Evolutionary conservation across 2,329 filamentous ascomycete species (phyloP), one percentile per base, ranked within the genome.

Genomic region (Stagonosporopsis chrysanthemi): DNA sequence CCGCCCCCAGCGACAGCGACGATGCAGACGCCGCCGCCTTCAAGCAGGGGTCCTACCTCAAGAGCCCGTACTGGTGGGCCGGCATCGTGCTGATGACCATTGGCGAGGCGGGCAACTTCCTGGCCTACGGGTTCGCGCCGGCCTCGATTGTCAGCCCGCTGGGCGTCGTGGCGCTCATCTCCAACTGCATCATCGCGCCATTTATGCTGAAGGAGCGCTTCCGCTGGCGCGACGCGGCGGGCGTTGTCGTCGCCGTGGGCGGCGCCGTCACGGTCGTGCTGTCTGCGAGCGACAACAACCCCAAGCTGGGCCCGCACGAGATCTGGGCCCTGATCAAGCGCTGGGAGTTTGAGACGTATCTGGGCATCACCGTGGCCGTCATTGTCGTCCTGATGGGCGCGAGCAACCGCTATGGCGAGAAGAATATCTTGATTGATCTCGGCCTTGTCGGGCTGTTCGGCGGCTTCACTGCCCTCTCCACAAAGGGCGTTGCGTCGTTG

Each of bases 71-170:
- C 73, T 99, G 95, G 95, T 99, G 95, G 95, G 79, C 88, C 29
- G 95, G 95, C 19, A 94, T 98, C 64, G 84, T 96, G 15, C 83
- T 99, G 58, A 99, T 99, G 86, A 92, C 89, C 0, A 80, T 97
- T 23, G 95, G 95, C 55, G 95, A 99, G 79, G 89, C 90, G 72
- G 95, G 95, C 48, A 99, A 99, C 75, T 99, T 99, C 72, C 80
- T 99, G 62, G 95, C 95, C 0, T 99, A 99, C 72, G 95, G 95
- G 23, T 99, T 99, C 75, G 95, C 95, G 28, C 95, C 95, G 3
- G 95, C 95, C 7, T 98, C 95, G 14, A 97, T 99, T 68, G 95
- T 99, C 39, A 97, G 93, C 31, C 95, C 95, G 0, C 82, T 99
- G 6, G 95, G 95, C 9, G 95, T 99, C n/a, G 95, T 99, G 12